Percentiles rank a stretch among this genome's conserved stretches.
phyloP scores from a whole-genome alignment of 1,284 basidiomycete genomes.

The Gastroboletus turbinatus region DNA sequence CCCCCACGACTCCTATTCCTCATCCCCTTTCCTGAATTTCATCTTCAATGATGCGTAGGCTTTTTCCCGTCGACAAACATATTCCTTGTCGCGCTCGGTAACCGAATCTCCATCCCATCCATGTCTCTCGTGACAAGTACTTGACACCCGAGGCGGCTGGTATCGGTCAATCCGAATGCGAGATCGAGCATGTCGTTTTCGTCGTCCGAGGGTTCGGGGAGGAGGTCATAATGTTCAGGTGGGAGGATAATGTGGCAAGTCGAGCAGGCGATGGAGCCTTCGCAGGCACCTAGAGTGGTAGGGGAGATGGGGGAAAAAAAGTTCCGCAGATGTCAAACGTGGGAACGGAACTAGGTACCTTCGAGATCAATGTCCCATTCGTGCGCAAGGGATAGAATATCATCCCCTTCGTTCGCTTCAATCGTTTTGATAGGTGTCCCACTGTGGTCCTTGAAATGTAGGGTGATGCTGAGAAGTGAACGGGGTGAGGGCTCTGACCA shows the following conservation, averaged over 20 bases:
- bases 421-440: conserved; percentile 83
- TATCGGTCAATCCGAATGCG: conserved; percentile 96
- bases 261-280: conserved; percentile 95
- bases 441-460: conserved; percentile 89
- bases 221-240: conserved; percentile 78
- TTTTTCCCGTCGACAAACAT: conserved; percentile 89
- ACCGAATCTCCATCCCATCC: conserved; percentile 82
- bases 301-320: background rate
- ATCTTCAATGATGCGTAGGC: conserved; percentile 44
- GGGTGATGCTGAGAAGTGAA: conserved; percentile 64
- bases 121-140: conserved; percentile 81
- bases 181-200: conserved; percentile 99
- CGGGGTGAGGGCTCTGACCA: background rate
- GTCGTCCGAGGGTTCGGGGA: conserved; percentile 94
- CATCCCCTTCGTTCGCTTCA: conserved; percentile 93
- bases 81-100: conserved; percentile 94
- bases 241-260: conserved; percentile 95
- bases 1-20: background rate
- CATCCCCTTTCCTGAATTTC: background rate
- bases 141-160: conserved; percentile 82
- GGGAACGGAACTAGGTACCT: conserved; percentile 49
- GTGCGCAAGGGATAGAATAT: conserved; percentile 88
- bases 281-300: conserved; percentile 76
- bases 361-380: conserved; percentile 98
- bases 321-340: background rate